Evolutionary conservation across 495 filamentous ascomycete species (phyloP).

Genomic region (Penicillium daleae): DNA sequence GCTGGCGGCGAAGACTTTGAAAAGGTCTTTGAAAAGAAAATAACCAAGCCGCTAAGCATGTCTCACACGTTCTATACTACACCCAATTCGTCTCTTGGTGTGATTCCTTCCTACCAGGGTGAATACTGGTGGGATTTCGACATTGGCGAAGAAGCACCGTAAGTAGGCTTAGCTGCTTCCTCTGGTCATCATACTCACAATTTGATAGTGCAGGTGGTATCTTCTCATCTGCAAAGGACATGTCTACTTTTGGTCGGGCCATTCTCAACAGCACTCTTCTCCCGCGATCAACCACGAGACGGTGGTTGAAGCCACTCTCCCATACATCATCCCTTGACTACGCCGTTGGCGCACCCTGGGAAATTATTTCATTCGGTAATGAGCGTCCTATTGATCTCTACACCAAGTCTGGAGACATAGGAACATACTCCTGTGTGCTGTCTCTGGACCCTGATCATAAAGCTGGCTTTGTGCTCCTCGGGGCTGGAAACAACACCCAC

Average conservation of each 20-base stretch:
- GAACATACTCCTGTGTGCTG: constrained; percentile 49
- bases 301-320: constrained; percentile 60
- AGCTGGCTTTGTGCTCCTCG: constrained; percentile 54
- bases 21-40: constrained; percentile 20
- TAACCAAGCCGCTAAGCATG: constrained; percentile 48
- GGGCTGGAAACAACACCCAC: constrained; percentile 39
- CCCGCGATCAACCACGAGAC: constrained; percentile 45
- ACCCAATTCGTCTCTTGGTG: constrained; percentile 29
- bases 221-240: constrained; percentile 57
- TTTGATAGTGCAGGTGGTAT: constrained; percentile 55
- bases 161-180: constrained; percentile 16
- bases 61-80: constrained; percentile 35
- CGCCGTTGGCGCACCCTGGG: constrained; percentile 61
- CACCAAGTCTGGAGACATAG: constrained; percentile 57
- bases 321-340: constrained; percentile 51
- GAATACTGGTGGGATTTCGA: constrained; percentile 40
- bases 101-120: constrained; percentile 44
- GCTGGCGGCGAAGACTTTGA: constrained; percentile 7
- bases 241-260: constrained; percentile 55
- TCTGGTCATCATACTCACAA: not conserved
- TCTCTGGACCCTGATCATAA: constrained; percentile 56
- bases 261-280: constrained; percentile 58
- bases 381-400: constrained; percentile 52
- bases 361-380: constrained; percentile 40
- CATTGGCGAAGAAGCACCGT: constrained; percentile 50